phyloP scores from a whole-genome alignment of 2,329 filamentous ascomycete genomes.

The Didymella exigua region DNA sequence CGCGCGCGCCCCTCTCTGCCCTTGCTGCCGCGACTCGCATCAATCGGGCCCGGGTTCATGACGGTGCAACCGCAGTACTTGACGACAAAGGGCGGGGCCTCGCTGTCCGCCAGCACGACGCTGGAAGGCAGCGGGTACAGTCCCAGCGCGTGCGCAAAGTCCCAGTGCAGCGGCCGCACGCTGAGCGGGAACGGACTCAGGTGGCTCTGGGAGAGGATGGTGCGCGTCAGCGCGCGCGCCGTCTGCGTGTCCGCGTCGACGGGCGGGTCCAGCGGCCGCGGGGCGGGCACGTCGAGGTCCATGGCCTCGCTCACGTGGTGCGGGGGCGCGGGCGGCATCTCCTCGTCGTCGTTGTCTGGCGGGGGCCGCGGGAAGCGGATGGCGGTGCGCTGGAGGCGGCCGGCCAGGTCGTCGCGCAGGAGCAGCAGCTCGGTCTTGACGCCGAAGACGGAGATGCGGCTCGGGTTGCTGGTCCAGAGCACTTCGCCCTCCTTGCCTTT shows the following conservation, averaged over 20 bases:
- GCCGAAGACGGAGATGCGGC: slow-evolving; percentile 82
- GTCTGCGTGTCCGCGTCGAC: slow-evolving; percentile 50
- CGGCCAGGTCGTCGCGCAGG: slow-evolving; percentile 84
- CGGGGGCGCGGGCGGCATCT: slow-evolving; percentile 42
- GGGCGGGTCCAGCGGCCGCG: slow-evolving; percentile 18
- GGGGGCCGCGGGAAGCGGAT: slow-evolving; percentile 66
- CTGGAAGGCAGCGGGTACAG: slow-evolving; percentile 89
- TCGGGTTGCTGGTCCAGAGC: slow-evolving; percentile 88
- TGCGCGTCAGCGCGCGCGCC: slow-evolving; percentile 83
- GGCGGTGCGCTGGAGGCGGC: slow-evolving; percentile 75
- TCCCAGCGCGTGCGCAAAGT: slow-evolving; percentile 75
- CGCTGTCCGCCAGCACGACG: slow-evolving; percentile 80
- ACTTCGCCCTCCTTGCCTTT: slow-evolving; percentile 68
- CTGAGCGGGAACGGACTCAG: slow-evolving; percentile 85
- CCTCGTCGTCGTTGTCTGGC: background rate
- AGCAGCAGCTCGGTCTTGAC: slow-evolving; percentile 85
- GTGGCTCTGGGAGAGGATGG: slow-evolving; percentile 86
- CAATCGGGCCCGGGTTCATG: slow-evolving; percentile 84
- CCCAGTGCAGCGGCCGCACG: slow-evolving; percentile 85
- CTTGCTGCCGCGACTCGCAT: slow-evolving; percentile 64
- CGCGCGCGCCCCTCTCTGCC: slow-evolving; percentile 68
- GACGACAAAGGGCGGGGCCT: slow-evolving; percentile 80
- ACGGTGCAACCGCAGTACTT: slow-evolving; percentile 96
- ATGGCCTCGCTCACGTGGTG: slow-evolving; percentile 49
- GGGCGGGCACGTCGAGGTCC: slow-evolving; percentile 52